A percentile compares a stretch with the other conserved stretches of the same genome.
phyloP scores from a whole-genome alignment of 1,284 basidiomycete species.

The Leccinum laetum region DNA sequence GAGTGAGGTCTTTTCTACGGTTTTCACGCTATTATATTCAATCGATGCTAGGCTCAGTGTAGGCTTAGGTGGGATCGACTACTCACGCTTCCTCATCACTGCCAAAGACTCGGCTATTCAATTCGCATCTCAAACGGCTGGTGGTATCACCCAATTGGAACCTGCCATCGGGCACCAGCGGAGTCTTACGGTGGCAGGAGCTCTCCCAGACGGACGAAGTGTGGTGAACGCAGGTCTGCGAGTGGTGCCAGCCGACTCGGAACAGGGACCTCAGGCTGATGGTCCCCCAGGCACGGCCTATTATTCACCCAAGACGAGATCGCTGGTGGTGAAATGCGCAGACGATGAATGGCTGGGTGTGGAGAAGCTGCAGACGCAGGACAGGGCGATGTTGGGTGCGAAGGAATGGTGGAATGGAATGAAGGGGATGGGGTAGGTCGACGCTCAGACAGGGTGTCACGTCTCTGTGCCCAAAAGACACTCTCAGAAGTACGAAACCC shows the following conservation, averaged over 20 bases:
- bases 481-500: not conserved
- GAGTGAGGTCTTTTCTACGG: constrained; percentile 32
- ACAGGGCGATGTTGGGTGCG: constrained; percentile 30
- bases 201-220: constrained; percentile 42
- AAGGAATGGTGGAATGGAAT: constrained; percentile 37
- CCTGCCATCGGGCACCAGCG: constrained; percentile 55
- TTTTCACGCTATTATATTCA: constrained; percentile 19
- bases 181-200: constrained; percentile 42
- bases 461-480: constrained; percentile 8
- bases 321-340: constrained; percentile 26
- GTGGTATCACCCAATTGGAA: constrained; percentile 53
- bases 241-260: constrained; percentile 3
- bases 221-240: constrained; percentile 20
- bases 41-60: constrained; percentile 40
- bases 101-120: constrained; percentile 51
- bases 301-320: constrained; percentile 17
- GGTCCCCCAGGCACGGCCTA: constrained; percentile 14
- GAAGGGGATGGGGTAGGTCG: constrained; percentile 28
- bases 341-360: constrained; percentile 27
- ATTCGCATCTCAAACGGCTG: constrained; percentile 58
- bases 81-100: constrained; percentile 34
- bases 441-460: constrained; percentile 10
- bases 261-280: not conserved
- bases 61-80: constrained; percentile 45
- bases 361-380: constrained; percentile 30